Base-by-base conservation (phyloP, 2,329 filamentous ascomycete genomes). In the Falciphora oryzae region DNA sequence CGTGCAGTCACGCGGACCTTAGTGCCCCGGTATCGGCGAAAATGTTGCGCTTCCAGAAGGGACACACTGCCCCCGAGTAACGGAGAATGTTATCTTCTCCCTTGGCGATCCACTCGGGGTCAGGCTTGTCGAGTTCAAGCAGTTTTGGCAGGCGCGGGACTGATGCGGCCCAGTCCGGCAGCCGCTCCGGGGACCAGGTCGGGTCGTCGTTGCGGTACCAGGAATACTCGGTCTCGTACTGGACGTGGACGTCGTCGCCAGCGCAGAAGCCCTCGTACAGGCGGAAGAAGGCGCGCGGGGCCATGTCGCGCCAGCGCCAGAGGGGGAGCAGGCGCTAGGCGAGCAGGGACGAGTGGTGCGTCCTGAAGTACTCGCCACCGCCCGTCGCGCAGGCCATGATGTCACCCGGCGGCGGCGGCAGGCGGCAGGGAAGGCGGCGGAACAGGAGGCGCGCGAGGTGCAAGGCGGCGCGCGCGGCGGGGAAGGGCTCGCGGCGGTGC, bases 221-320 rank as follows among this genome's bases (percentile, higher is more conserved):
- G 57, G 72, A 68, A 59, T 73, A 73, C 66, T 73, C 70, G 14
- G 68, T 68, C 65, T 71, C 71, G 35, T 70, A 72, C 27, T 68
- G 66, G 10, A 72, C 68, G 28, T 71, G 65, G 7, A 64, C 53
- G 13, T 69, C 71, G 63, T 73, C 67, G 14, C 65, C 65, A 44
- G 69, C 69, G 62, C 70, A 72, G n/a, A 71, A 65, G 18, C 69
- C 70, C 64, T 73, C 71, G 61, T 73, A 73, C 3, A 73, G 65
- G 22, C 70, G 70, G 63, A 70, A 73, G 56, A 73, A 68, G 32
- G 71, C 68, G 27, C 71, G 65, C 56, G 68, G 67, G 67, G 67
- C 66, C 59, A 70, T 73, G 63, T 73, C 71, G 57, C 72, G 71
- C 58, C 58, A 59, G 6, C 58, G 14, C 58, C 58, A 59, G 27